phyloP scores from a whole-genome alignment of 2,329 filamentous ascomycete genomes.

The Ophiocordyceps camponoti-floridani region DNA sequence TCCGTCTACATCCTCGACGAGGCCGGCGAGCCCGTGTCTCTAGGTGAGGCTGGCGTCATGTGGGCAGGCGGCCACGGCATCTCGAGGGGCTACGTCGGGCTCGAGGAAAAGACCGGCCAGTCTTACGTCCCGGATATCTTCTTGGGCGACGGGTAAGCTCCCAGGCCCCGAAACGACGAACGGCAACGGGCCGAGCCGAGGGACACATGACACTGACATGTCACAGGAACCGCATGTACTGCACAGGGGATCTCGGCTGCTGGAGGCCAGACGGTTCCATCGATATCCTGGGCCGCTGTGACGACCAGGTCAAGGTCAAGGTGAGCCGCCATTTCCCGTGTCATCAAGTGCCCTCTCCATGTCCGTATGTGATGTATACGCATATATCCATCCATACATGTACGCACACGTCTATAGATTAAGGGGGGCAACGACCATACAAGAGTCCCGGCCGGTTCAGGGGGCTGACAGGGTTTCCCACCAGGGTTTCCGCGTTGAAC shows the following conservation, averaged over 20 bases:
- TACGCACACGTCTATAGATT: not conserved
- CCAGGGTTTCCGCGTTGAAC: constrained; percentile 39
- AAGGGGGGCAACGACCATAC: not conserved
- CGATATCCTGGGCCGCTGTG: constrained; percentile 35
- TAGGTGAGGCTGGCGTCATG: constrained; percentile 32
- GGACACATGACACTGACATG: constrained; percentile 1
- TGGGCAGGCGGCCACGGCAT: constrained; percentile 39
- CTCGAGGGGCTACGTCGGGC: constrained; percentile 35
- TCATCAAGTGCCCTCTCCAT: too few species aligned
- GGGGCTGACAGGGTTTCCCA: not conserved
- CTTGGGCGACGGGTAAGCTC: constrained; percentile 25
- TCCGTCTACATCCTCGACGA: constrained; percentile 35
- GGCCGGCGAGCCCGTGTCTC: constrained; percentile 20
- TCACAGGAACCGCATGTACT: constrained; percentile 32
- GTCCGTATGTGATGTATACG: too few species aligned
- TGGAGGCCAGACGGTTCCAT: constrained; percentile 35
- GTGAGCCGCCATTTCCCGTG: constrained; percentile 8
- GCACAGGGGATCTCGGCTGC: constrained; percentile 39
- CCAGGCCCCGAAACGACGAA: not conserved
- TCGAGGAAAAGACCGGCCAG: constrained; percentile 29
- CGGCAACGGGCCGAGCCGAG: not conserved
- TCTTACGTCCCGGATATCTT: constrained; percentile 34
- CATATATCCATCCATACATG: too few species aligned
- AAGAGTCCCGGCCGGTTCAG: not conserved
- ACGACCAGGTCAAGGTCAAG: constrained; percentile 45